Percentiles rank a stretch among this genome's conserved stretches.
phyloP scores from a whole-genome alignment of 2,329 filamentous ascomycete species.

The Ophiostoma triangulosporum region DNA sequence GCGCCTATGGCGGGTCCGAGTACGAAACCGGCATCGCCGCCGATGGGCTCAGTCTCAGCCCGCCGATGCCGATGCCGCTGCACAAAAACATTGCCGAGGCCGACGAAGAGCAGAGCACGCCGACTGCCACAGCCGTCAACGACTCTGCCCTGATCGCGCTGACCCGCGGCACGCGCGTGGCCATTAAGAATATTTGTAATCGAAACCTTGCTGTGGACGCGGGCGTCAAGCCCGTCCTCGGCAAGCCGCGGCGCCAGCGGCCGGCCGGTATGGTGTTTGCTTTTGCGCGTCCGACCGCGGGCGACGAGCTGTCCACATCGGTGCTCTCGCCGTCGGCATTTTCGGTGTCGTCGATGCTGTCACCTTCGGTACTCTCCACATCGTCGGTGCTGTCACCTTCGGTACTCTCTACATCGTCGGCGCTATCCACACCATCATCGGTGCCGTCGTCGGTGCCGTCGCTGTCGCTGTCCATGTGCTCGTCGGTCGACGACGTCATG shows the following conservation, averaged over 20 bases:
- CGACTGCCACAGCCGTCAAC: not conserved
- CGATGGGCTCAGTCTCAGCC: conserved; percentile 20
- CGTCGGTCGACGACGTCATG: not conserved
- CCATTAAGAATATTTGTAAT: too few species aligned
- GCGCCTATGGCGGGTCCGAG: conserved; percentile 36
- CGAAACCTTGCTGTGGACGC: too few species aligned
- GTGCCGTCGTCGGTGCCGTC: conserved; percentile 14
- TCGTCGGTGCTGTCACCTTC: not conserved
- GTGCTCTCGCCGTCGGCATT: not conserved
- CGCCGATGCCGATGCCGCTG: not conserved
- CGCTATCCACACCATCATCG: conserved; percentile 14
- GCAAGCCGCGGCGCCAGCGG: not conserved
- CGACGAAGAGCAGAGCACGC: conserved; percentile 5
- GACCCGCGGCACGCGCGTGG: too few species aligned
- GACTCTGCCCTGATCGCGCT: not conserved
- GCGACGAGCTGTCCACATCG: not conserved
- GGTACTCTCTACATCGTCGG: not conserved
- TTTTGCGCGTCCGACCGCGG: not conserved
- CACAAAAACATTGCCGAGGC: not conserved
- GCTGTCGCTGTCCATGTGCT: not conserved
- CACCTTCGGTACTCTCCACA: too few species aligned
- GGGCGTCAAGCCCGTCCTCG: not conserved
- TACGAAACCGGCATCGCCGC: conserved; percentile 31
- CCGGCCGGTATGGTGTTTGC: conserved; percentile 1
- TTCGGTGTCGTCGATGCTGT: not conserved